phyloP scores from a whole-genome alignment of 2,329 filamentous ascomycete species.

The Seiridium cupressi region DNA sequence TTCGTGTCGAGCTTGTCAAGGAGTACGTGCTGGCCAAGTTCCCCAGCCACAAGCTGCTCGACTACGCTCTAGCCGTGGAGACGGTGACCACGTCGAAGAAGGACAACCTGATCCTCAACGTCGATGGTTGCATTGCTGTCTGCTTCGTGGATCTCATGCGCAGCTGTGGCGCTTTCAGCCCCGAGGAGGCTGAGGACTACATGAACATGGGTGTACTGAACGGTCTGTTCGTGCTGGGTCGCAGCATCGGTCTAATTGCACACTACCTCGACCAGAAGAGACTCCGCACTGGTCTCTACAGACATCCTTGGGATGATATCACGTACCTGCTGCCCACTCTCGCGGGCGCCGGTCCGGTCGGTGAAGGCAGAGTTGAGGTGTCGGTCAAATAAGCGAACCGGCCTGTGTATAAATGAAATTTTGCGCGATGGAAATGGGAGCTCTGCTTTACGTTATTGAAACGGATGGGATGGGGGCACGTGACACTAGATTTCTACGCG shows the following conservation, averaged over 20 bases:
- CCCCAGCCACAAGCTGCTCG: slow-evolving; percentile 95
- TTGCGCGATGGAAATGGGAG: slow-evolving; percentile 13
- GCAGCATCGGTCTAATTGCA: slow-evolving; percentile 97
- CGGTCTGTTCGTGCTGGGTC: slow-evolving; percentile 96
- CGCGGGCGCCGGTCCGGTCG: slow-evolving; percentile 65
- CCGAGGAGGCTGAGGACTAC: slow-evolving; percentile 98
- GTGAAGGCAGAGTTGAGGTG: slow-evolving; percentile 89
- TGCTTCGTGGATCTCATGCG: slow-evolving; percentile 98
- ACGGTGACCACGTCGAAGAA: slow-evolving; percentile 99
- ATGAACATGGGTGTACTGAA: slow-evolving; percentile 98
- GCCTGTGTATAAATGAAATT: slow-evolving; percentile 13
- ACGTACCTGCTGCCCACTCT: slow-evolving; percentile 89
- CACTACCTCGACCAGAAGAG: slow-evolving; percentile 99
- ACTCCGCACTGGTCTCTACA: slow-evolving; percentile 96
- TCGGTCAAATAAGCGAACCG: slow-evolving; percentile 55
- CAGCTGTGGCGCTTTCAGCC: slow-evolving; percentile 95
- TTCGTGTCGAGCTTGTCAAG: slow-evolving; percentile 99
- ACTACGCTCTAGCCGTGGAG: slow-evolving; percentile 97
- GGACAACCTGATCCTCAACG: slow-evolving; percentile 99
- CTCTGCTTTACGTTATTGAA: slow-evolving; percentile 8
- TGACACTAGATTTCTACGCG: slow-evolving; percentile 6
- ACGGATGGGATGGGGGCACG: slow-evolving; percentile 6
- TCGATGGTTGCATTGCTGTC: slow-evolving; percentile 95
- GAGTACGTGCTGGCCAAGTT: slow-evolving; percentile 98
- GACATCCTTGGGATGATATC: slow-evolving; percentile 98